Base-by-base conservation (phyloP, 1,284 basidiomycete species). In the Pyrrhoderma lamaoense region DNA sequence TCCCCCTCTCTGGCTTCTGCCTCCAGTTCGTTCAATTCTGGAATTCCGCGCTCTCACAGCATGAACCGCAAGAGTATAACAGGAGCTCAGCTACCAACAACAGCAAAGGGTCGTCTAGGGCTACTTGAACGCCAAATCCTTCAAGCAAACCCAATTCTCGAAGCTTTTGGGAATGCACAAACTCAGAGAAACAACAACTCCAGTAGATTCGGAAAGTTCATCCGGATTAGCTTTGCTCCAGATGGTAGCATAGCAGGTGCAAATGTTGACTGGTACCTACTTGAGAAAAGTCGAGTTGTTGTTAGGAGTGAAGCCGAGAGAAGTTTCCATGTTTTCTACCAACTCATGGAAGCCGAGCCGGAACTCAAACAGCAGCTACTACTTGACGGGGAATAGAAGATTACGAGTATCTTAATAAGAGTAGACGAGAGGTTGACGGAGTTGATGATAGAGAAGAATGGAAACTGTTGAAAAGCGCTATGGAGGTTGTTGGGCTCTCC, bases 161-260 rank as follows among this genome's bases (percentile, higher is more conserved):
- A 99, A 68, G 90, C 96, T 2, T 99, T 99, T 61, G 96, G 96
- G 21, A 99, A 99, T 65, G 96, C 96, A 3, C 96, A 99, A 67
- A 99, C 96, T 0, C 91, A 98, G 67, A 76, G 95, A 45, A 99
- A 99, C 66, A 98, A 99, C 70, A 99, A 99, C 64, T 99, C 96
- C 7, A 94, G 90, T 77, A 89, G 96, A 42, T 99, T 98, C 66
- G 91, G 93, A 22, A 99, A 99, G 70, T 99, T 99, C 66, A 91
- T 99, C 36, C 79, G 93, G 44, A 99, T 99, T 59, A 91, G 89
- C 63, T 99, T 99, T 66, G 85, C 91, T 0, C 86, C 90, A 0
- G 82, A 91, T 52, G 95, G 95, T 0, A 92, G 92, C 56, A 99
- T 99, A 52, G 91, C 93, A 0, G 96, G 96, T 1, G 96, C 96